Conservation (phyloP, 352 stramenopile genomes). For the Globisporangium canariense region DNA sequence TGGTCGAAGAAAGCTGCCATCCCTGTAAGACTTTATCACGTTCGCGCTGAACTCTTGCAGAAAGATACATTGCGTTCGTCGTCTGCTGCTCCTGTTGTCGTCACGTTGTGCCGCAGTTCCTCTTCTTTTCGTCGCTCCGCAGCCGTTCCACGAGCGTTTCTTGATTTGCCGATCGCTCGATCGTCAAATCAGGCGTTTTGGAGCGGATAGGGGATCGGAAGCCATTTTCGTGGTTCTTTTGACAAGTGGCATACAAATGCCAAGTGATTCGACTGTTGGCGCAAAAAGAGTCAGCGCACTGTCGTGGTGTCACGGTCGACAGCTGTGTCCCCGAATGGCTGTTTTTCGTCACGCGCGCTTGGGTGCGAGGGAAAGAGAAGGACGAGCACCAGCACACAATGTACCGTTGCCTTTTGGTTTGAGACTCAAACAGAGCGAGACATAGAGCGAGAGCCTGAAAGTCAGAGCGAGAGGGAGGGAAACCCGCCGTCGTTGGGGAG, state of each 20-base stretch:
- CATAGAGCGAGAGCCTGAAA: not conserved
- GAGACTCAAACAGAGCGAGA: not conserved
- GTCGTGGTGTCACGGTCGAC: not conserved
- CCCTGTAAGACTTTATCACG: not conserved
- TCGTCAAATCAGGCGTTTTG: not conserved
- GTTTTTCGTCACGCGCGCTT: slow-evolving; percentile 2
- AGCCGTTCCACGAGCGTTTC: not conserved
- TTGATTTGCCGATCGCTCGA: not conserved
- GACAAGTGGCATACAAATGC: not conserved
- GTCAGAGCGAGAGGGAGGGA: not conserved
- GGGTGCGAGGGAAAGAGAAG: slow-evolving; percentile 4
- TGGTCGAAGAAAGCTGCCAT: not conserved
- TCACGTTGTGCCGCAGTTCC: not conserved
- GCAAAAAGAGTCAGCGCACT: slow-evolving; percentile 3
- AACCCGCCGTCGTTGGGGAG: not conserved
- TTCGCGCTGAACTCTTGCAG: not conserved
- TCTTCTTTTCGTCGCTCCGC: not conserved
- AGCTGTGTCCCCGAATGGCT: not conserved
- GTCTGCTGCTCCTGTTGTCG: not conserved
- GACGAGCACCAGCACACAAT: not conserved
- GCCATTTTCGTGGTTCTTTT: not conserved
- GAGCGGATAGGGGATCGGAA: no score
- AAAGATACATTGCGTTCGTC: not conserved
- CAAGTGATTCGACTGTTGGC: not conserved
- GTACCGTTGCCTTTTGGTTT: not conserved